A percentile compares a stretch with the other conserved stretches of the same genome.
Evolutionary conservation across 176 grass and related monocot species (phyloP).

Genomic region (Bolboschoenus planiculmis): DNA sequence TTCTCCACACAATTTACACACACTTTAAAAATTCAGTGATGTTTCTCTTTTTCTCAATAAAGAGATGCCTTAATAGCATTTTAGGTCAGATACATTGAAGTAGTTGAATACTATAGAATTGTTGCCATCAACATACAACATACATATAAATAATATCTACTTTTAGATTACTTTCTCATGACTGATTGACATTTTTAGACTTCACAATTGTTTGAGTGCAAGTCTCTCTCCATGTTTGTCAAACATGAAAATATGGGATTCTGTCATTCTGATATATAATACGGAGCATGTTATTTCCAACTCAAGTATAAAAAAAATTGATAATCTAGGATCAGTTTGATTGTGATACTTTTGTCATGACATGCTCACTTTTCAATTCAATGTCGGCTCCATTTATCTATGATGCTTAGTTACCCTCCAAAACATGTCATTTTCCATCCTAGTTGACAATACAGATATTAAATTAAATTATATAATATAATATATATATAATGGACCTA

Average conservation of each 20-base stretch:
- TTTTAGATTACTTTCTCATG: background rate
- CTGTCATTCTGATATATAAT: no score
- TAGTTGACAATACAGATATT: background rate
- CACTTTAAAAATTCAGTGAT: background rate
- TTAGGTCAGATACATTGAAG: background rate
- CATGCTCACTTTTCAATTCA: constrained; percentile 15
- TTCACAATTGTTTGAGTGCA: background rate
- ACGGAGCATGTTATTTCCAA: background rate
- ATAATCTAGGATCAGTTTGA: background rate
- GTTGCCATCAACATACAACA: background rate
- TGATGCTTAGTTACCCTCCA: constrained; percentile 16
- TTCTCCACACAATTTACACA: background rate
- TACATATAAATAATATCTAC: background rate
- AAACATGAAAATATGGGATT: background rate
- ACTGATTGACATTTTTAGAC: background rate
- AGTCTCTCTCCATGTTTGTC: background rate
- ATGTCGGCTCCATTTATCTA: constrained; percentile 24
- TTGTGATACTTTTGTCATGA: constrained; percentile 10
- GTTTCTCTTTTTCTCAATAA: background rate
- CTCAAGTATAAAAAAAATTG: background rate
- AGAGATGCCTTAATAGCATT: background rate
- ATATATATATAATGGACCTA: background rate
- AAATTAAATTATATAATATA: background rate
- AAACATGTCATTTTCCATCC: constrained; percentile 3
- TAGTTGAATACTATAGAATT: background rate